phyloP scores from a whole-genome alignment of 768 basidiomycete species.

The Tylopilus subfusipes region DNA sequence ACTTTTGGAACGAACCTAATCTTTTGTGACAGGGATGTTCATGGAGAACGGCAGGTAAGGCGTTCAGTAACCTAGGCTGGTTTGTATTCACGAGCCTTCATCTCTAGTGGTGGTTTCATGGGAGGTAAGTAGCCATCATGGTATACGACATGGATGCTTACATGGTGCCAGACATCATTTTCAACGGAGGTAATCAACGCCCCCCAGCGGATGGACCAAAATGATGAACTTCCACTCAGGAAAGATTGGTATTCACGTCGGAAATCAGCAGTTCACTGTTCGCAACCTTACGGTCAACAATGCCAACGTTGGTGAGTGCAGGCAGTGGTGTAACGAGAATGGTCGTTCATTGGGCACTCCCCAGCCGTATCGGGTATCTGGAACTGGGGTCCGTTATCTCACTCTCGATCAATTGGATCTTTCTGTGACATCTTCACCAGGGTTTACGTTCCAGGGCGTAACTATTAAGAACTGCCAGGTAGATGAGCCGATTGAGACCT shows the following conservation, averaged over 20 bases:
- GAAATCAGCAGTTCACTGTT: slow-evolving; percentile 77
- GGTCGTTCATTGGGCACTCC: not conserved
- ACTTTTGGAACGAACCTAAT: not conserved
- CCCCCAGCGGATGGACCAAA: not conserved
- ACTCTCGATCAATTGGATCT: not conserved
- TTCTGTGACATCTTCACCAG: slow-evolving; percentile 21
- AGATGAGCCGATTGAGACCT: too few relatives aligned
- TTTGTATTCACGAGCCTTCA: not conserved
- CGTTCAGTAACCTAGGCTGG: not conserved
- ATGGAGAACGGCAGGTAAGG: slow-evolving; percentile 72
- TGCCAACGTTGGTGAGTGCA: slow-evolving; percentile 35
- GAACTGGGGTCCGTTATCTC: slow-evolving; percentile 39
- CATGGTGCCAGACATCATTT: slow-evolving; percentile 32
- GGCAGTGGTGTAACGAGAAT: not conserved
- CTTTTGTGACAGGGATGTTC: slow-evolving; percentile 42
- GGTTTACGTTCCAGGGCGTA: slow-evolving; percentile 53
- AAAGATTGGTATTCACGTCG: slow-evolving; percentile 62
- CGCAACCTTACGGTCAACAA: slow-evolving; percentile 57
- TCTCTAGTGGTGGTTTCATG: slow-evolving; percentile 42
- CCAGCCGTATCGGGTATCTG: slow-evolving; percentile 32
- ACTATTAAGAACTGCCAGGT: slow-evolving; percentile 40
- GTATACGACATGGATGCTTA: not conserved
- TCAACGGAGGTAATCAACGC: slow-evolving; percentile 36
- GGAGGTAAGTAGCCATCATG: slow-evolving; percentile 42
- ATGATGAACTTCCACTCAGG: slow-evolving; percentile 15